These are phyloP conservation scores for Cylindricascospora bacillispora DNA, from an alignment of 1,139 yeast species.

Conservation along the genomic window DNA sequence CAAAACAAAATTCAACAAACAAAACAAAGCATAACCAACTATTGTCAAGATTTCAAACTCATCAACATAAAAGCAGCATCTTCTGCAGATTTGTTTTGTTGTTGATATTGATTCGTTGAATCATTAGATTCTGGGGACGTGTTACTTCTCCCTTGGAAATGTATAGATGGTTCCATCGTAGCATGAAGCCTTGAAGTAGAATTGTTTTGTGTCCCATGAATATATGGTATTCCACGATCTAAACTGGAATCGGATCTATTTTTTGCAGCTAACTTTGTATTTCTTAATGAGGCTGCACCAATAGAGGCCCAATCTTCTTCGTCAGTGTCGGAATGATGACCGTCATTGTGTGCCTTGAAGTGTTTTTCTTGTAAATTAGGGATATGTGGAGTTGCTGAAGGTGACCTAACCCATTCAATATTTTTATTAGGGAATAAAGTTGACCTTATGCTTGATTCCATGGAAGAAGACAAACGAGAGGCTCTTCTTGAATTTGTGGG, in stretches of 20 bases:
- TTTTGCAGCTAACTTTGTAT: conserved; percentile 21
- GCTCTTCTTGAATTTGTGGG: conserved; percentile 8
- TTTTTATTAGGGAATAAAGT: conserved; percentile 9
- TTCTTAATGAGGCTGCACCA: conserved; percentile 56
- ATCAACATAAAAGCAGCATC: conserved; percentile 22
- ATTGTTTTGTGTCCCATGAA: too few relatives aligned
- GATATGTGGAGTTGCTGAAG: not conserved
- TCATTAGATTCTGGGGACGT: conserved; percentile 3
- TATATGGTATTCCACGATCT: too few relatives aligned
- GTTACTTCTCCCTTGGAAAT: too few relatives aligned
- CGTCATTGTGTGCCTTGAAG: not conserved
- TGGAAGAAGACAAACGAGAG: conserved; percentile 11
- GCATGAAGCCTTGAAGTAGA: too few relatives aligned
- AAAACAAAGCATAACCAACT: too few relatives aligned
- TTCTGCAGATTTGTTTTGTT: conserved; percentile 7
- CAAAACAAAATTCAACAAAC: too few relatives aligned
- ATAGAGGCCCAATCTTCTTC: conserved; percentile 93
- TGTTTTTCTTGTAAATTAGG: not conserved
- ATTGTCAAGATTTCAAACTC: conserved; percentile 20
- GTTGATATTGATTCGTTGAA: conserved; percentile 5
- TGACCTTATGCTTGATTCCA: conserved; percentile 15
- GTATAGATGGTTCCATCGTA: conserved; percentile 4
- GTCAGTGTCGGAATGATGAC: conserved; percentile 49
- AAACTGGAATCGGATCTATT: too few relatives aligned
- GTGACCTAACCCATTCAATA: conserved; percentile 1